Evolutionary conservation across 768 basidiomycete species (phyloP).

Genomic region (Phlebiopsis flavidoalba): DNA sequence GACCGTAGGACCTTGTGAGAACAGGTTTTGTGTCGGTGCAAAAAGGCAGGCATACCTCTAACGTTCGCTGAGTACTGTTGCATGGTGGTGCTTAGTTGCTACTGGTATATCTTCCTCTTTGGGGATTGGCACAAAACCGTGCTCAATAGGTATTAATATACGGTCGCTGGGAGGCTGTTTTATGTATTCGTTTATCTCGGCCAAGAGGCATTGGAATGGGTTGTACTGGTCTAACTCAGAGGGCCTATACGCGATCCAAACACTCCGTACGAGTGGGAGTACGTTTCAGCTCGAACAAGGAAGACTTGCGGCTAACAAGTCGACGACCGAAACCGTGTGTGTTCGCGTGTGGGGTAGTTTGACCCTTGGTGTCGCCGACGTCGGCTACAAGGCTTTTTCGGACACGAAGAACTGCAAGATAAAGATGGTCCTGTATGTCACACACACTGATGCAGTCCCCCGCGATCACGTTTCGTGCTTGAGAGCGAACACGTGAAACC

Average conservation of each 20-base stretch:
- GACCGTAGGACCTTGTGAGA: too few species aligned
- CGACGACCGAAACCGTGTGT: constrained; percentile 34
- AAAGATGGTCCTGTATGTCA: constrained; percentile 24
- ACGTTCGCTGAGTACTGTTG: too few species aligned
- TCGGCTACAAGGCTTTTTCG: constrained; percentile 23
- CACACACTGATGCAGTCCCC: too few species aligned
- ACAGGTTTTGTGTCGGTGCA: too few species aligned
- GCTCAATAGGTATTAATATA: too few species aligned
- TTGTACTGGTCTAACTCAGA: constrained; percentile 25
- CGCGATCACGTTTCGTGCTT: background rate
- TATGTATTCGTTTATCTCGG: constrained; percentile 16
- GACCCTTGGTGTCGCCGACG: constrained; percentile 15
- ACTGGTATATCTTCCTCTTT: too few species aligned
- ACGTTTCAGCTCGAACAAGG: constrained; percentile 24
- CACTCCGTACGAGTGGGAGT: constrained; percentile 31
- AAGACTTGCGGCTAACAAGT: constrained; percentile 20
- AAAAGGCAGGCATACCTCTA: too few species aligned
- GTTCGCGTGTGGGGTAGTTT: constrained; percentile 27
- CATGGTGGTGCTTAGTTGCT: too few species aligned
- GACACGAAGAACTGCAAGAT: constrained; percentile 61
- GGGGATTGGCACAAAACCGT: too few species aligned
- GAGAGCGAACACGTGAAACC: constrained; percentile 41
- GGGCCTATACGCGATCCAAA: constrained; percentile 42
- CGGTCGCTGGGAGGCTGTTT: too few species aligned
- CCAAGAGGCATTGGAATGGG: background rate